These are phyloP conservation scores for Dacryopinax primogenitus DNA, from an alignment of 768 basidiomycete genomes.

Conservation along the genomic window DNA sequence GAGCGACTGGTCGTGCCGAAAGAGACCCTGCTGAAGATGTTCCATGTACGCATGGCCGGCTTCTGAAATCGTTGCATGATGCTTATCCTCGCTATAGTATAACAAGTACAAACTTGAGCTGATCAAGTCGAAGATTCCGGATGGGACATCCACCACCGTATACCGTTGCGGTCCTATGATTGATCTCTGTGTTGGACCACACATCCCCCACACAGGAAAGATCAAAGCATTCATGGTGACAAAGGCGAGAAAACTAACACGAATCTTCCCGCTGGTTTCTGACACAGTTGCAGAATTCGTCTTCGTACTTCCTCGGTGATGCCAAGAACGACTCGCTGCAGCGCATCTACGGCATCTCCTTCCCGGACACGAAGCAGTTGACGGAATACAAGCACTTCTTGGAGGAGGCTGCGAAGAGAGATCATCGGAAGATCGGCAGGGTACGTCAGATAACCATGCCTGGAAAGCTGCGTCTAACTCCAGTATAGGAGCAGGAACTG, in stretches of 20 bases:
- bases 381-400: constrained; percentile 91
- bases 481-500: constrained; percentile 72
- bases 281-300: constrained; percentile 55
- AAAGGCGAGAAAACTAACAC: constrained; percentile 44
- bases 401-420: constrained; percentile 93
- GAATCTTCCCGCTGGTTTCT: not conserved
- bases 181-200: constrained; percentile 92
- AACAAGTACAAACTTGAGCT: constrained; percentile 97
- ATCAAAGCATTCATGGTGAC: constrained; percentile 97
- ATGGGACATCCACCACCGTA: constrained; percentile 91
- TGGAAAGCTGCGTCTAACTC: constrained; percentile 10
- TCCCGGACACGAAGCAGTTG: constrained; percentile 94
- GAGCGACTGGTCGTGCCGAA: constrained; percentile 88
- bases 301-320: constrained; percentile 96
- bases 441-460: constrained; percentile 24
- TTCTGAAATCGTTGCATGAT: not conserved
- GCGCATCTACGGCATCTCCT: constrained; percentile 94
- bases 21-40: constrained; percentile 94
- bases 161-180: constrained; percentile 99
- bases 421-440: constrained; percentile 92
- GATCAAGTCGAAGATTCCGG: constrained; percentile 88
- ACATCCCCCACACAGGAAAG: constrained; percentile 93
- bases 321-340: constrained; percentile 86
- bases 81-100: constrained; percentile 44
- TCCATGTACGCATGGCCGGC: constrained; percentile 45